Percentiles rank a stretch among this genome's conserved stretches.
phyloP scores from a whole-genome alignment of 2,329 filamentous ascomycete genomes.

The Aspergillus nomiae region DNA sequence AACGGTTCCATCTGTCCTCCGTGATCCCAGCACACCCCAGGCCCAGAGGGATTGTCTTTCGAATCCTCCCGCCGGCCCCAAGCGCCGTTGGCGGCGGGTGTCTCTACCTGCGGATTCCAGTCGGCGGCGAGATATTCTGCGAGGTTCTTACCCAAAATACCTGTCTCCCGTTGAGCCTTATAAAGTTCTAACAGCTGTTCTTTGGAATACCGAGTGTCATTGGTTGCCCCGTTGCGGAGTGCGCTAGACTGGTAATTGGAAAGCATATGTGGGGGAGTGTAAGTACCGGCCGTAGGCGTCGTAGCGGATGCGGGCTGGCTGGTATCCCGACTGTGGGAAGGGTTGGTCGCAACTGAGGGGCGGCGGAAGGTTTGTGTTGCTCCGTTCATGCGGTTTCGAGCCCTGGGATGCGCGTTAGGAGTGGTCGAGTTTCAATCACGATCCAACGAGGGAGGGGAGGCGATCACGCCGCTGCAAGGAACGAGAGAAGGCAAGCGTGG shows the following conservation, averaged over 20 bases:
- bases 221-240: constrained; percentile 57
- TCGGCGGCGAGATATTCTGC: constrained; percentile 70
- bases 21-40: constrained; percentile 90
- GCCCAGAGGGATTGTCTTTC: constrained; percentile 73
- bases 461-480: not conserved
- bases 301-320: constrained; percentile 43
- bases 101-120: constrained; percentile 76
- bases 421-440: not conserved
- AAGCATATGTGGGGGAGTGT: constrained; percentile 64
- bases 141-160: constrained; percentile 60
- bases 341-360: constrained; percentile 60
- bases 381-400: constrained; percentile 64
- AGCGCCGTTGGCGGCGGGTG: constrained; percentile 61
- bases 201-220: constrained; percentile 69
- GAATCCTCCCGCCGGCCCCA: constrained; percentile 80
- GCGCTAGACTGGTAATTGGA: constrained; percentile 49
- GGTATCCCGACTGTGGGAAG: constrained; percentile 49
- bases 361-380: constrained; percentile 68
- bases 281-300: constrained; percentile 50
- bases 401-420: constrained; percentile 45
- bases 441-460: constrained; percentile 9
- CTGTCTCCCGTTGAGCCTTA: constrained; percentile 57
- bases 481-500: not conserved
- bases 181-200: constrained; percentile 78
- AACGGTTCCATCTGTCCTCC: constrained; percentile 71